Conservation (phyloP, 2,329 filamentous ascomycete species). For the Emergomyces orientalis region DNA sequence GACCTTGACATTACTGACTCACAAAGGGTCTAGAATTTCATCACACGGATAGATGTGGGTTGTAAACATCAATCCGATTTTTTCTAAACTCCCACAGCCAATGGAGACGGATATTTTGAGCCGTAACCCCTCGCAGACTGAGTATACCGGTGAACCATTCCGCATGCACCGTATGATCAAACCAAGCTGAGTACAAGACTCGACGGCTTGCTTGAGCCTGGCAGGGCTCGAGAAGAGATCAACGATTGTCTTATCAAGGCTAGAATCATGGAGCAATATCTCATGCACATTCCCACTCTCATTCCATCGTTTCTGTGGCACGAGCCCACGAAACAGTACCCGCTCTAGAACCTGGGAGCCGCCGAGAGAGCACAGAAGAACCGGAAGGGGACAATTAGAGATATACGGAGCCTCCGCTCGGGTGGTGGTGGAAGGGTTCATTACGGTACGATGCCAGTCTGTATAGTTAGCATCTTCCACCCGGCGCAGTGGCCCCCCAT, state of each 20-base stretch:
- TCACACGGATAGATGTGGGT: neutral
- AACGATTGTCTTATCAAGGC: neutral
- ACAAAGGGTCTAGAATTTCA: slow-evolving; percentile 1
- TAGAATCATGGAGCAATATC: neutral
- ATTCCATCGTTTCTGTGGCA: neutral
- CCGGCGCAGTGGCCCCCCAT: too few relatives aligned
- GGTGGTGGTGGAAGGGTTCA: neutral
- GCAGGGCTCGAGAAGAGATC: neutral
- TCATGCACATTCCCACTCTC: neutral
- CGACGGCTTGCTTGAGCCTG: neutral
- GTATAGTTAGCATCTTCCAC: neutral
- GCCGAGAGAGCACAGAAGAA: neutral
- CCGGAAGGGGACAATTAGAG: neutral
- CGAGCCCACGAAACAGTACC: neutral
- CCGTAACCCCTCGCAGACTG: neutral
- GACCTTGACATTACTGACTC: neutral
- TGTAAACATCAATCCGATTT: neutral
- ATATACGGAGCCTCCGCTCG: neutral
- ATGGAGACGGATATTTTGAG: neutral
- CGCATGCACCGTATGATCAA: neutral
- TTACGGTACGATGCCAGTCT: neutral
- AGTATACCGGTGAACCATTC: neutral
- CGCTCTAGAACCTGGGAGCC: neutral
- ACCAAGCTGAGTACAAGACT: neutral
- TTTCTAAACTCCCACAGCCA: neutral